Evolutionary conservation across 495 filamentous ascomycete species (phyloP).

Genomic region (Friedmanniomyces endolithicus): DNA sequence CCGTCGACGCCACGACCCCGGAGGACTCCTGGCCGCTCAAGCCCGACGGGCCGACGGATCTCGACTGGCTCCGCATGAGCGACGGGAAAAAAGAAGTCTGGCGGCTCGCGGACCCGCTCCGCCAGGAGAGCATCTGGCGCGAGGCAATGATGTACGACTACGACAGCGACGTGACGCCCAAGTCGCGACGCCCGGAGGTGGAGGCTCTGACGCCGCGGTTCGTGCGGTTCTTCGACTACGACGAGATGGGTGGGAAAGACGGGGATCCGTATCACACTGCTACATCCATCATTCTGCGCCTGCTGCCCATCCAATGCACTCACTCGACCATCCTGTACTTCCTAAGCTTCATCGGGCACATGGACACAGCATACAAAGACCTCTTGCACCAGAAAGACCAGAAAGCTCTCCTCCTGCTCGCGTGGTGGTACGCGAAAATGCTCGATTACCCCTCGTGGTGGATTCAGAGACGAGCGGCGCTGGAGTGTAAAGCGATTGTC

Average conservation of each 20-base stretch:
- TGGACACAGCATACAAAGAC: constrained; percentile 24
- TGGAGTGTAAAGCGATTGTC: constrained; percentile 32
- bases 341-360: constrained; percentile 28
- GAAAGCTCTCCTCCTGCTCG: constrained; percentile 31
- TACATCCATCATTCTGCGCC: constrained; percentile 16
- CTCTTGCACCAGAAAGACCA: constrained; percentile 32
- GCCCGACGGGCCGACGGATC: constrained; percentile 20
- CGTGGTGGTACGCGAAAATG: constrained; percentile 34
- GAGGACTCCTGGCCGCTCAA: constrained; percentile 35
- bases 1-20: constrained; percentile 23
- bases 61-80: constrained; percentile 32
- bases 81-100: constrained; percentile 31
- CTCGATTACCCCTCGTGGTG: constrained; percentile 30
- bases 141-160: constrained; percentile 1
- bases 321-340: constrained; percentile 26
- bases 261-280: constrained; percentile 24
- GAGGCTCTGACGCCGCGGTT: constrained; percentile 4
- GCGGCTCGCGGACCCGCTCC: constrained; percentile 27
- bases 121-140: constrained; percentile 29
- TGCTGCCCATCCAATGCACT: constrained; percentile 24
- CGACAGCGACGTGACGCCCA: background rate
- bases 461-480: constrained; percentile 27
- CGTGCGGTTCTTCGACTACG: constrained; percentile 16
- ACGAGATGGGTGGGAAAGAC: constrained; percentile 1
- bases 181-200: constrained; percentile 4